Evolutionary conservation across 768 basidiomycete species (phyloP).

Genomic region (Termitomyces titanicus): DNA sequence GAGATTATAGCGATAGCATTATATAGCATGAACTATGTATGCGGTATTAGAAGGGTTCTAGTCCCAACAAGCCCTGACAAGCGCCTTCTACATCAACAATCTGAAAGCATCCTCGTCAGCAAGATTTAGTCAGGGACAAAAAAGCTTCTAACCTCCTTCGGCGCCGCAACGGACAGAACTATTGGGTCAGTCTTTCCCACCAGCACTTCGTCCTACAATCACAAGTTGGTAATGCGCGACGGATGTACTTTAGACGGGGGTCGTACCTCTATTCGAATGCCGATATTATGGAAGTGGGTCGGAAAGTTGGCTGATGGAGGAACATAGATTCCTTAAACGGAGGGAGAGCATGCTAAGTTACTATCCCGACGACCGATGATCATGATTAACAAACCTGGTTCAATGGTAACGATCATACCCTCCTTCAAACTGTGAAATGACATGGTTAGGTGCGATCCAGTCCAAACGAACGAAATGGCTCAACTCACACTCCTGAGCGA

Average conservation of each 20-base stretch:
- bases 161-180: constrained; percentile 68
- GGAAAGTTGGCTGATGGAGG: constrained; percentile 79
- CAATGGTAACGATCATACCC: constrained; percentile 92
- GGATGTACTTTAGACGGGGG: background rate
- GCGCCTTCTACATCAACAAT: constrained; percentile 77
- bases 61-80: constrained; percentile 67
- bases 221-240: background rate
- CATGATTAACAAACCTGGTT: constrained; percentile 55
- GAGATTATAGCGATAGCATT: background rate
- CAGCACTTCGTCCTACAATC: constrained; percentile 64
- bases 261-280: constrained; percentile 83
- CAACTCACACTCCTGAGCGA: constrained; percentile 47
- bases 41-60: constrained; percentile 39
- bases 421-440: constrained; percentile 51
- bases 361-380: background rate
- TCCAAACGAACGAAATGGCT: background rate
- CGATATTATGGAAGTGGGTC: constrained; percentile 84
- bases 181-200: constrained; percentile 57
- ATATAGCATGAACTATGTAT: background rate
- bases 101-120: constrained; percentile 21
- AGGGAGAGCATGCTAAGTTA: background rate
- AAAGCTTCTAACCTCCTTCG: constrained; percentile 63
- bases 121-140: background rate
- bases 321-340: constrained; percentile 71
- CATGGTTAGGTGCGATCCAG: background rate